Percentiles rank a stretch among this genome's conserved stretches.
Conservation (phyloP, 139 green algal species). For the Nannochloris sp. region DNA sequence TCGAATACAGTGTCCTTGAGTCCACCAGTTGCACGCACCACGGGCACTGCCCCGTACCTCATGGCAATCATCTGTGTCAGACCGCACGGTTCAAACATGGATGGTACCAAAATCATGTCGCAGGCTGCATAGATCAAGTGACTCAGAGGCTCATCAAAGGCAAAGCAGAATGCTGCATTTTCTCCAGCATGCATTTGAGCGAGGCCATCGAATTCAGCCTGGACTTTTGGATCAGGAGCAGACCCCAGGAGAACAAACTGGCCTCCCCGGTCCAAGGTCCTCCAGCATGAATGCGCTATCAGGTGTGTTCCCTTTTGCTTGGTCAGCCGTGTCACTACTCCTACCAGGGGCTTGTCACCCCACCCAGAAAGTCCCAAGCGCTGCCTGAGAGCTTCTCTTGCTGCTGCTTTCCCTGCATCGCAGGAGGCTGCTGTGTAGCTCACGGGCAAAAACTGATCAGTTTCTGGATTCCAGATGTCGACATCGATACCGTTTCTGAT, state of each 20-base stretch:
- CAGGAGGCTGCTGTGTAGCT: slow-evolving; percentile 30
- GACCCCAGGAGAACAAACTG: slow-evolving; percentile 98
- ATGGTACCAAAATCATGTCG: slow-evolving; percentile 93
- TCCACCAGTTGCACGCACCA: slow-evolving; percentile 86
- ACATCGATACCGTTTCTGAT: slow-evolving; percentile 77
- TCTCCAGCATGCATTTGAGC: slow-evolving; percentile 27
- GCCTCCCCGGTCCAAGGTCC: slow-evolving; percentile 72
- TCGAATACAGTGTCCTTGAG: slow-evolving; percentile 74
- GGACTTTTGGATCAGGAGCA: slow-evolving; percentile 67
- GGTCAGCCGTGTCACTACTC: slow-evolving; percentile 69
- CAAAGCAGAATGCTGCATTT: slow-evolving; percentile 54
- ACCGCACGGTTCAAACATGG: slow-evolving; percentile 90
- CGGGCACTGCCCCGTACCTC: slow-evolving; percentile 74
- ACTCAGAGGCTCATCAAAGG: slow-evolving; percentile 70
- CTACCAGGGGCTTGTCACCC: slow-evolving; percentile 66
- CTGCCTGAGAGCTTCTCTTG: slow-evolving; percentile 46
- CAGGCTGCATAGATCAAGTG: slow-evolving; percentile 74
- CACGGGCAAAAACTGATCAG: slow-evolving; percentile 76
- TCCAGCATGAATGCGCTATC: slow-evolving; percentile 89
- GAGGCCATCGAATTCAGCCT: slow-evolving; percentile 42
- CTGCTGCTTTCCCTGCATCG: slow-evolving; percentile 57
- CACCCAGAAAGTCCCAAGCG: slow-evolving; percentile 46
- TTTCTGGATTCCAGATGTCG: slow-evolving; percentile 89
- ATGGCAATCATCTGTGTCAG: slow-evolving; percentile 94
- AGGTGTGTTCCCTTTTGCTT: slow-evolving; percentile 95